phyloP scores from a whole-genome alignment of 305 asterid genomes.

The Withania somnifera region DNA sequence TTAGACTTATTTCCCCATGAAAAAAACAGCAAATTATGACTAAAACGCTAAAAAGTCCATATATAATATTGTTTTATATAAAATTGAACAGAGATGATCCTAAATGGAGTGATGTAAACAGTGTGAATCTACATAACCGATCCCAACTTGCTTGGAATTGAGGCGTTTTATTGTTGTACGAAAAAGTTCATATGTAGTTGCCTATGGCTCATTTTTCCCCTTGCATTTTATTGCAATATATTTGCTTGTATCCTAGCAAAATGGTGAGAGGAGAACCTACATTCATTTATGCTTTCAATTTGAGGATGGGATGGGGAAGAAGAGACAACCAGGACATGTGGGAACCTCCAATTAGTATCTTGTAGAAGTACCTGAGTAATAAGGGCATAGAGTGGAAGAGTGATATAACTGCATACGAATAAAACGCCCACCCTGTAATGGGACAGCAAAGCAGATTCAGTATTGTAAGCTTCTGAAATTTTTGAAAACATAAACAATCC shows the following conservation, averaged over 20 bases:
- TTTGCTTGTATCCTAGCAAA: not conserved
- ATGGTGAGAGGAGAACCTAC: not conserved
- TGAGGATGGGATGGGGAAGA: not conserved
- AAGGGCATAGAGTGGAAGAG: conserved; percentile 89
- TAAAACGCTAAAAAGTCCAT: not conserved
- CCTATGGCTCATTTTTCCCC: not conserved
- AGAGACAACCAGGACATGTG: not conserved
- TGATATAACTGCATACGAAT: conserved; percentile 77
- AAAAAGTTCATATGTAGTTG: not conserved
- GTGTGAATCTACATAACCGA: not conserved
- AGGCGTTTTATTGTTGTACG: not conserved
- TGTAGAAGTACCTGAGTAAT: conserved; percentile 19
- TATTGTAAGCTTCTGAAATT: no score
- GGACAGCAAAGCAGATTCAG: not conserved
- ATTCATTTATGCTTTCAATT: not conserved
- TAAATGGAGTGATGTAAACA: not conserved
- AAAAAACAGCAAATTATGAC: not conserved
- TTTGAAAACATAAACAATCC: not conserved
- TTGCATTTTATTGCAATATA: not conserved
- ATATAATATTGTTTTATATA: not conserved
- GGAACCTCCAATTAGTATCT: not conserved
- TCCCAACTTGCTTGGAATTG: not conserved
- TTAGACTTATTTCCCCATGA: not conserved
- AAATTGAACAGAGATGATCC: not conserved
- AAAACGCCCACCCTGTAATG: conserved; percentile 57